phyloP scores from a whole-genome alignment of 2,329 filamentous ascomycete genomes.

The Xylaria sp. region DNA sequence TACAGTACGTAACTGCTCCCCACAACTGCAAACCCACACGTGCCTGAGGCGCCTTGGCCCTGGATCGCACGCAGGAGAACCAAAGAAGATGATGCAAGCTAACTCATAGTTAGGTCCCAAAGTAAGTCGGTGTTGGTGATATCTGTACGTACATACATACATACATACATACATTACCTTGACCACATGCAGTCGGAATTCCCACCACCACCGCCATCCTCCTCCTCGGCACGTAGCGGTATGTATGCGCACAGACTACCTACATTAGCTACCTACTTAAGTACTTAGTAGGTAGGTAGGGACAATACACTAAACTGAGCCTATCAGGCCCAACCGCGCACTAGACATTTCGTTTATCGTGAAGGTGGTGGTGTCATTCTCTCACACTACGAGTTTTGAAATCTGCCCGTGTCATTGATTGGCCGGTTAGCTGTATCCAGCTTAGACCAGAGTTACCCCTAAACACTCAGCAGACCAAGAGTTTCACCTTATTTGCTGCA shows the following conservation, averaged over 20 bases:
- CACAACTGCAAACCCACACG: constrained; percentile 7
- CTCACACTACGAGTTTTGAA: neutral
- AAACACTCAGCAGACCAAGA: constrained; percentile 9
- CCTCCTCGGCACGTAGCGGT: neutral
- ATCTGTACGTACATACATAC: neutral
- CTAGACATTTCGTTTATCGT: neutral
- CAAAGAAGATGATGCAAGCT: neutral
- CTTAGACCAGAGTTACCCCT: constrained; percentile 12
- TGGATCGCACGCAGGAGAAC: constrained; percentile 12
- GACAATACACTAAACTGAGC: neutral
- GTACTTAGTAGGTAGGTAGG: neutral
- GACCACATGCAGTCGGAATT: neutral
- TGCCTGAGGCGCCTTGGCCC: constrained; percentile 2
- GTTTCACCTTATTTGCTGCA: constrained; percentile 19
- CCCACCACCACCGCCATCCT: no score
- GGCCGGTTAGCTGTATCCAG: neutral
- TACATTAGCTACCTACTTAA: no score
- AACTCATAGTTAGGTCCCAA: constrained; percentile 3
- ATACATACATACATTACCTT: neutral
- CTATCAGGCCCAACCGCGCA: neutral
- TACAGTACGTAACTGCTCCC: constrained; percentile 3
- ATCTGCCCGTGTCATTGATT: constrained; percentile 9
- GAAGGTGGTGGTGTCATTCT: constrained; percentile 11
- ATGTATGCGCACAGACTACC: neutral
- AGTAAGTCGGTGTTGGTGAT: neutral